Evolutionary conservation across 768 basidiomycete species (phyloP).

Genomic region (Termitomyces sp.): DNA sequence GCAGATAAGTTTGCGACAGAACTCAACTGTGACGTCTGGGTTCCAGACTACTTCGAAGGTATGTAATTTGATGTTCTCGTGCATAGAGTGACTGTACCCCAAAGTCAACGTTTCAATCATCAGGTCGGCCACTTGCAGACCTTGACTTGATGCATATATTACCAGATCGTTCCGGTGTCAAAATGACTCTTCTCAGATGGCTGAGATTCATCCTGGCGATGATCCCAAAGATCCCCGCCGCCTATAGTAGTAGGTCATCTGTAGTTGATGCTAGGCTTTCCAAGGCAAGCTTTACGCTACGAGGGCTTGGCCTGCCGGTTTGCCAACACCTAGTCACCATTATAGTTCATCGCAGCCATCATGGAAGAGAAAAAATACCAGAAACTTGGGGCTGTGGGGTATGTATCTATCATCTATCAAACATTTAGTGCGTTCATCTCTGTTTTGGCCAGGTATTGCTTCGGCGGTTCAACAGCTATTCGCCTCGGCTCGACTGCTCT

Average conservation of each 20-base stretch:
- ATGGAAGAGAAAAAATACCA: conserved; percentile 31
- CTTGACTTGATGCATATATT: conserved; percentile 15
- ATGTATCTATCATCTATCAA: conserved; percentile 1
- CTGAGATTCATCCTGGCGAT: conserved; percentile 20
- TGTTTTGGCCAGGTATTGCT: conserved; percentile 15
- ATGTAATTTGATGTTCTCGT: background rate
- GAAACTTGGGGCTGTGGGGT: conserved; percentile 36
- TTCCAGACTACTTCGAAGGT: conserved; percentile 61
- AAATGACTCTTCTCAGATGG: conserved; percentile 24
- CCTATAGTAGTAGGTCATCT: conserved; percentile 25
- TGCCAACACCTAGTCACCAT: background rate
- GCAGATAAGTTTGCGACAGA: conserved; percentile 46
- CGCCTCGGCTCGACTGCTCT: conserved; percentile 14
- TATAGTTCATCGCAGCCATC: conserved; percentile 28
- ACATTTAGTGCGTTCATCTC: background rate
- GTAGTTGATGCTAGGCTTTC: conserved; percentile 23
- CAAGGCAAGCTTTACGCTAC: conserved; percentile 7
- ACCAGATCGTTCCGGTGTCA: conserved; percentile 29
- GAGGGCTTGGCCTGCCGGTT: background rate
- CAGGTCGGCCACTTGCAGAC: conserved; percentile 26
- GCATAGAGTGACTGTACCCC: background rate
- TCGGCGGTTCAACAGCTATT: conserved; percentile 15
- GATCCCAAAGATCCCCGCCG: conserved; percentile 23
- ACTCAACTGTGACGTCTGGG: conserved; percentile 56
- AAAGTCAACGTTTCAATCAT: background rate